Base-by-base conservation (phyloP, 75 land plant species). In the Pinus tabuliformis region DNA sequence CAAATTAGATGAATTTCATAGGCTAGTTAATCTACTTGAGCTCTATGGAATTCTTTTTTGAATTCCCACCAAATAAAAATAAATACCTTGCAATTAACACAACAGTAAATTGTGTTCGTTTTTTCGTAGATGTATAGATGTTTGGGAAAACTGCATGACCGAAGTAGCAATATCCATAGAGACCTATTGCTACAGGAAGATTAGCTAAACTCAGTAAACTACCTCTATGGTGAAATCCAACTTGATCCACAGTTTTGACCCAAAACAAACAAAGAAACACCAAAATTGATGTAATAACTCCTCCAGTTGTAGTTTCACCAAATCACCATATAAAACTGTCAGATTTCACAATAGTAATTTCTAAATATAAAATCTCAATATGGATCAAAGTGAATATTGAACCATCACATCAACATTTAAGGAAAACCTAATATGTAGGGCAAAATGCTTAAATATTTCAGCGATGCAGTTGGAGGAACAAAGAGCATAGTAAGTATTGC, bases 101-200 rank as follows among this genome's bases (percentile, higher is more conserved):
- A 21, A 80, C 18, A 16, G 90, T 89, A 59, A 59, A 93, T 65
- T 87, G 86, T 33, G 57, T 79, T 8, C 74, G 85, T 4, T 90
- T 82, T 79, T 81, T 86, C 90, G 92, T 78, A 17, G 97, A 94
- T 28, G 89, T 83, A 59, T 94, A 94, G 30, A 94, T 92, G 76
- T 94, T 92, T 36, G 97, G 97, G 73, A 90, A 90, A 45, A 94
- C 95, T 18, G 97, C 92, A 82, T 94, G 97, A 8, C 97, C 97
- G 3, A 95, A 92, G 49, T 88, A 94, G 82, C 95, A 92, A 74
- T 83, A 94, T 11, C 97, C 97, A 81, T 88, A 94, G 5, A 94
- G 84, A 49, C 97, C 97, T 73, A 92, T 77, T 60, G 97, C 88
- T 57, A 94, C 84, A 0, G 97, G 97, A 75, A 94, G 76, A 56